Percentiles rank a stretch among this genome's conserved stretches.
Evolutionary conservation across 805 yeast genomes (phyloP).

Genomic region (Zygotorulaspora florentina): DNA sequence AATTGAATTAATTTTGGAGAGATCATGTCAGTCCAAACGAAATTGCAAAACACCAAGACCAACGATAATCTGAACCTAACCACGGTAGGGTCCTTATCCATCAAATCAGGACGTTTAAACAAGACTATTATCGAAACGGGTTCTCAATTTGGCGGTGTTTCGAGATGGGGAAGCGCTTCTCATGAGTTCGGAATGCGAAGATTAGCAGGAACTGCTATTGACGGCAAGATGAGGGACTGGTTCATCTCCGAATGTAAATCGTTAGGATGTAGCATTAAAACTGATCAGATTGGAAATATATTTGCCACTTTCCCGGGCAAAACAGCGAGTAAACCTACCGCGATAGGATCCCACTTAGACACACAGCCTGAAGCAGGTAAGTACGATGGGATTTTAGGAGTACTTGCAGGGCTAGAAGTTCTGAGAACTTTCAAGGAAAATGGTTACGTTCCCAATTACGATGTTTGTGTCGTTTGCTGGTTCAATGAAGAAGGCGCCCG

Average conservation of each 20-base stretch:
- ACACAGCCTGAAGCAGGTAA: conserved; percentile 75
- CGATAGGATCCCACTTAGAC: conserved; percentile 68
- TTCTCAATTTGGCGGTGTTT: conserved; percentile 51
- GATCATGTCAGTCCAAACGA: too few relatives aligned
- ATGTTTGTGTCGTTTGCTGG: conserved; percentile 61
- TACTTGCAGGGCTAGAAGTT: conserved; percentile 58
- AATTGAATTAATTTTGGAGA: too few relatives aligned
- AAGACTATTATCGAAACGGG: conserved; percentile 59
- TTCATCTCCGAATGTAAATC: conserved; percentile 45
- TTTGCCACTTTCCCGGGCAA: conserved; percentile 59
- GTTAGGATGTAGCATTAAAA: conserved; percentile 51
- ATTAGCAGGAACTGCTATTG: conserved; percentile 55
- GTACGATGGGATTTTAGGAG: conserved; percentile 68
- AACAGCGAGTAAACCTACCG: conserved; percentile 47
- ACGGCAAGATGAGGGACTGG: conserved; percentile 61
- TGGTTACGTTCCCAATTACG: conserved; percentile 51
- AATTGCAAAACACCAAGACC: too few relatives aligned
- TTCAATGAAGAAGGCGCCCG: conserved; percentile 74
- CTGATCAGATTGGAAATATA: conserved; percentile 63
- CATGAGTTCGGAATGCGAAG: conserved; percentile 65
- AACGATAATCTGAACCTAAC: too few relatives aligned
- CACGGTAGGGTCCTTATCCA: conserved; percentile 10
- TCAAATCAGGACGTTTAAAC: conserved; percentile 42
- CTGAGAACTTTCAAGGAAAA: conserved; percentile 58
- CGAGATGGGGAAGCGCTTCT: conserved; percentile 49